phyloP scores from a whole-genome alignment of 208 protist species.

The Ichthyophonus hoferi region DNA sequence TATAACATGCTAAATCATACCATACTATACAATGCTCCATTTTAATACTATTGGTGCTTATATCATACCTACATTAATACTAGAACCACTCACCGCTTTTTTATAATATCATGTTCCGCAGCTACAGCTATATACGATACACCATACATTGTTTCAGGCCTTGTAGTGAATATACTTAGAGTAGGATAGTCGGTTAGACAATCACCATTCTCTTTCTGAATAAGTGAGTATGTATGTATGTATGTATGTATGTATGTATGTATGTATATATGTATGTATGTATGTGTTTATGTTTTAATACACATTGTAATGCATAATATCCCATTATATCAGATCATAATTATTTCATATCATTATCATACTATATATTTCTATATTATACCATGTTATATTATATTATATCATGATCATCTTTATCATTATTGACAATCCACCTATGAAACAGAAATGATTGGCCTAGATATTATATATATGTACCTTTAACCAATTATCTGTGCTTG shows the following conservation, averaged over 20 bases:
- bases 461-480: too few species aligned
- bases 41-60: too few species aligned
- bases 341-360: too few species aligned
- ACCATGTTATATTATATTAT: too few species aligned
- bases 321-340: too few species aligned
- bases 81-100: not conserved
- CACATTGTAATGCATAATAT: not conserved
- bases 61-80: too few species aligned
- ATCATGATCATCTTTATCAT: too few species aligned
- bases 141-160: conserved; percentile 64
- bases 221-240: not conserved
- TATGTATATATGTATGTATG: conserved; percentile 10
- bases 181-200: not conserved
- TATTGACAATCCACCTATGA: not conserved
- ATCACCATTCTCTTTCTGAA: not conserved
- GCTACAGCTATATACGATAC: conserved; percentile 59
- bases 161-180: conserved; percentile 36
- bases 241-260: conserved; percentile 7
- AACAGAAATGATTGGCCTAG: too few species aligned
- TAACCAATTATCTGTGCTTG: too few species aligned
- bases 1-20: too few species aligned
- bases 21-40: too few species aligned
- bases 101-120: conserved; percentile 44
- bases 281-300: not conserved
- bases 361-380: too few species aligned